Evolutionary conservation across 1,284 basidiomycete genomes (phyloP).

Genomic region (Somion occarium): DNA sequence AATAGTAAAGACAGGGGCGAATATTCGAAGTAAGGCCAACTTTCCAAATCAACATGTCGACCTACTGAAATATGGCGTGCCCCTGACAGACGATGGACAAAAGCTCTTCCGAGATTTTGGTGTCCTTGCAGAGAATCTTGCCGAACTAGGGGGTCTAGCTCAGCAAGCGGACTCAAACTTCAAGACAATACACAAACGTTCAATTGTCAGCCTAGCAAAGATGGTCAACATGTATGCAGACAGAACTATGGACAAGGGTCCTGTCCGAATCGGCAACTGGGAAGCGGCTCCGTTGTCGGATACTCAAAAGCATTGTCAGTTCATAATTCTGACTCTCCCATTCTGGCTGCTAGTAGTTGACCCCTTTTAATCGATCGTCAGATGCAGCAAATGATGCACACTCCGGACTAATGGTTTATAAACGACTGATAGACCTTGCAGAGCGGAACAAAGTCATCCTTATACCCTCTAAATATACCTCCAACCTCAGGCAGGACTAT

Average conservation of each 20-base stretch:
- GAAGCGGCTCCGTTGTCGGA: conserved; percentile 37
- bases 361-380: conserved; percentile 17
- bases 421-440: conserved; percentile 36
- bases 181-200: conserved; percentile 31
- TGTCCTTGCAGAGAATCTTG: conserved; percentile 43
- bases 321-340: neutral
- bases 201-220: conserved; percentile 48
- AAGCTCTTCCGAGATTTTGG: conserved; percentile 60
- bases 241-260: conserved; percentile 45
- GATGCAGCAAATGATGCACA: conserved; percentile 63
- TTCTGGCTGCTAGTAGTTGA: too few relatives aligned
- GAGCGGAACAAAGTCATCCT: conserved; percentile 23
- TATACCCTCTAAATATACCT: conserved; percentile 25
- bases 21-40: conserved; percentile 47
- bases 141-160: conserved; percentile 54
- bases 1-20: conserved; percentile 53
- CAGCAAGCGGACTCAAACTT: conserved; percentile 41
- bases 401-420: conserved; percentile 45
- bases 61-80: too few relatives aligned
- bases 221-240: conserved; percentile 48
- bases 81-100: conserved; percentile 48
- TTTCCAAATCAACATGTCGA: too few relatives aligned
- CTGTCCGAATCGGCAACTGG: conserved; percentile 55
- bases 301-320: conserved; percentile 45
- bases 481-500: conserved; percentile 22